Percentiles rank a stretch among this genome's conserved stretches.
Evolutionary conservation across 768 basidiomycete species (phyloP).

Genomic region (Boletus sensibilis): DNA sequence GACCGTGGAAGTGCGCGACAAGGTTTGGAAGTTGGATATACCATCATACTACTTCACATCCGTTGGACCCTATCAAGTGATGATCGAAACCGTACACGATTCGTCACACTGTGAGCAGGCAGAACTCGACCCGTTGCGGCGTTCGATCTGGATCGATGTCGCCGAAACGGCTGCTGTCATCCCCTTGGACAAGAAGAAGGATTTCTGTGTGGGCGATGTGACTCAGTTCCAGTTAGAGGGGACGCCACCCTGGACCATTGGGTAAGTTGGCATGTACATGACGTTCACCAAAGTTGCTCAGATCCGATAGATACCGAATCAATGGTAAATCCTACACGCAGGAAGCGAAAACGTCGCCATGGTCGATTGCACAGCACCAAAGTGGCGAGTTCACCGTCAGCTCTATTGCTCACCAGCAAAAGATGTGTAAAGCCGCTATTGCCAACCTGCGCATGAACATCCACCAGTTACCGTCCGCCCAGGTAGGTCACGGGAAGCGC

Average conservation of each 20-base stretch:
- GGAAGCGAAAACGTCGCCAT: slow-evolving; percentile 76
- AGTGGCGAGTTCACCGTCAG: slow-evolving; percentile 82
- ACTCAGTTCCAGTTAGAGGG: slow-evolving; percentile 94
- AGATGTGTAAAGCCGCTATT: slow-evolving; percentile 84
- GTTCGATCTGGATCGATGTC: slow-evolving; percentile 85
- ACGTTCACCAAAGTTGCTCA: slow-evolving; percentile 3
- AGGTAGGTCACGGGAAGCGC: slow-evolving; percentile 82
- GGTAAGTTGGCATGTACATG: slow-evolving; percentile 43
- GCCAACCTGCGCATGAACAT: slow-evolving; percentile 72
- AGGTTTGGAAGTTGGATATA: slow-evolving; percentile 69
- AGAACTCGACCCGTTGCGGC: slow-evolving; percentile 55
- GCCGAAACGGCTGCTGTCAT: slow-evolving; percentile 93
- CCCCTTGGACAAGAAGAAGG: slow-evolving; percentile 71
- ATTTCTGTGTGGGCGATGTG: slow-evolving; percentile 89
- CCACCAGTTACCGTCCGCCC: slow-evolving; percentile 84
- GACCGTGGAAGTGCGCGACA: slow-evolving; percentile 49
- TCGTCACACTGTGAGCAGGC: slow-evolving; percentile 79
- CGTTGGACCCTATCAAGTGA: slow-evolving; percentile 78
- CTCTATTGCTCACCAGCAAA: slow-evolving; percentile 89
- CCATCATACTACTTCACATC: slow-evolving; percentile 72
- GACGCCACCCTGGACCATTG: slow-evolving; percentile 88
- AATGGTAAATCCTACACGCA: slow-evolving; percentile 73
- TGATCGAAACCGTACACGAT: slow-evolving; percentile 77
- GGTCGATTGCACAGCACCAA: slow-evolving; percentile 80
- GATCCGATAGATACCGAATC: slow-evolving; percentile 64